Percentiles rank a stretch among this genome's conserved stretches.
Evolutionary conservation across 2,329 filamentous ascomycete species (phyloP).

Genomic region (Phialocephala sp.): DNA sequence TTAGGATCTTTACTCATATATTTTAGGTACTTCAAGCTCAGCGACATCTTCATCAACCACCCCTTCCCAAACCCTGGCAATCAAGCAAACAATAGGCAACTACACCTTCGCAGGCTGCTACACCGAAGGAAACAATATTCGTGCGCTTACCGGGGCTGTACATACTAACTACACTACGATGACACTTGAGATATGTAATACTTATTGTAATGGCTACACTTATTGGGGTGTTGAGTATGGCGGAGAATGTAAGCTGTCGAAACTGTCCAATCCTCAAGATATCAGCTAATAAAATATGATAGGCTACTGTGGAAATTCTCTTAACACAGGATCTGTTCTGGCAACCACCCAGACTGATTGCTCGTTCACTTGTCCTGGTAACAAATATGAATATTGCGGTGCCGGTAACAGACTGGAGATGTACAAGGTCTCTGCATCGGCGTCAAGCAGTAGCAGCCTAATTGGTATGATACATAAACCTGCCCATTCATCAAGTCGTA

Average conservation of each 20-base stretch:
- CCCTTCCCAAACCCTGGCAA: constrained; percentile 21
- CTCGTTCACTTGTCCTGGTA: constrained; percentile 32
- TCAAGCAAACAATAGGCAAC: constrained; percentile 48
- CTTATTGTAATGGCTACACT: constrained; percentile 39
- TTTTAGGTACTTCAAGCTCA: background rate
- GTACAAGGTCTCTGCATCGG: background rate
- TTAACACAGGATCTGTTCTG: constrained; percentile 8
- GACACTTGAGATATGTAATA: constrained; percentile 39
- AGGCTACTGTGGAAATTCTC: constrained; percentile 21
- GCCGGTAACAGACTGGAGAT: constrained; percentile 18
- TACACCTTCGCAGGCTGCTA: constrained; percentile 48
- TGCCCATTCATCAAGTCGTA: constrained; percentile 43
- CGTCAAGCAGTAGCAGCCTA: constrained; percentile 9
- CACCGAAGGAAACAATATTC: constrained; percentile 20
- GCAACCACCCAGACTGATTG: constrained; percentile 29
- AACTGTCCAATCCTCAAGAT: background rate
- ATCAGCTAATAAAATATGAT: constrained; percentile 8
- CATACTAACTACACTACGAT: constrained; percentile 20
- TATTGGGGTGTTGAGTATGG: constrained; percentile 48
- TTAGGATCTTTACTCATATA: background rate
- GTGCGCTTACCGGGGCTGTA: constrained; percentile 40
- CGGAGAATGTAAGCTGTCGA: constrained; percentile 42
- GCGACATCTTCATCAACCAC: constrained; percentile 28
- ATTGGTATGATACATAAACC: background rate
- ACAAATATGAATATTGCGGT: constrained; percentile 41